These are phyloP conservation scores for Rhizopus stolonifer DNA, from an alignment of 371 early-diverging fungal species.

Conservation along the genomic window DNA sequence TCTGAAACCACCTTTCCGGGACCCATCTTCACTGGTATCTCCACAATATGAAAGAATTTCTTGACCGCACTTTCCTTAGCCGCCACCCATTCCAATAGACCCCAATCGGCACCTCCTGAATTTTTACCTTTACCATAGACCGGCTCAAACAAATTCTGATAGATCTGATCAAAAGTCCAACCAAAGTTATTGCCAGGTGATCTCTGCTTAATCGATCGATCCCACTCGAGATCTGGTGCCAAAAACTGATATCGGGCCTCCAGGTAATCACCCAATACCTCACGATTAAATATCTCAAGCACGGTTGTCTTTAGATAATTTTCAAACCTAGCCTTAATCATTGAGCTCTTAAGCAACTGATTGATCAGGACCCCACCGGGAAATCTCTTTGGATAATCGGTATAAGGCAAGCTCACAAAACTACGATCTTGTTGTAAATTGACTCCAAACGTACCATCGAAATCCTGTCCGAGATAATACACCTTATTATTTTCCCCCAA, in stretches of 20 bases:
- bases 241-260: conserved; percentile 50
- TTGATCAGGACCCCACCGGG: conserved; percentile 52
- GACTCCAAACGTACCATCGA: conserved; percentile 62
- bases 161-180: conserved; percentile 47
- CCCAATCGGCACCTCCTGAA: conserved; percentile 46
- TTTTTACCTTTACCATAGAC: conserved; percentile 31
- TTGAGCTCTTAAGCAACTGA: conserved; percentile 46
- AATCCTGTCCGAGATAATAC: conserved; percentile 56
- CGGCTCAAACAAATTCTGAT: conserved; percentile 39
- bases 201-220: conserved; percentile 51
- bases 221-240: conserved; percentile 54
- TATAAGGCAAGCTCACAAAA: conserved; percentile 39
- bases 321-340: conserved; percentile 35
- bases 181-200: conserved; percentile 55
- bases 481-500: conserved; percentile 33
- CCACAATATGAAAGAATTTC: conserved; percentile 12
- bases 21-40: too few relatives aligned
- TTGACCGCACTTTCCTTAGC: conserved; percentile 32
- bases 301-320: conserved; percentile 49
- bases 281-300: conserved; percentile 49
- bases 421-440: conserved; percentile 33
- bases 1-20: too few relatives aligned
- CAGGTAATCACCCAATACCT: conserved; percentile 42
- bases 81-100: conserved; percentile 53
- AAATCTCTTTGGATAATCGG: conserved; percentile 29